A percentile compares a stretch with the other conserved stretches of the same genome.
These are phyloP conservation scores for Trichoderma polysporum DNA, from an alignment of 2,329 filamentous ascomycete species.

Conservation along the genomic window DNA sequence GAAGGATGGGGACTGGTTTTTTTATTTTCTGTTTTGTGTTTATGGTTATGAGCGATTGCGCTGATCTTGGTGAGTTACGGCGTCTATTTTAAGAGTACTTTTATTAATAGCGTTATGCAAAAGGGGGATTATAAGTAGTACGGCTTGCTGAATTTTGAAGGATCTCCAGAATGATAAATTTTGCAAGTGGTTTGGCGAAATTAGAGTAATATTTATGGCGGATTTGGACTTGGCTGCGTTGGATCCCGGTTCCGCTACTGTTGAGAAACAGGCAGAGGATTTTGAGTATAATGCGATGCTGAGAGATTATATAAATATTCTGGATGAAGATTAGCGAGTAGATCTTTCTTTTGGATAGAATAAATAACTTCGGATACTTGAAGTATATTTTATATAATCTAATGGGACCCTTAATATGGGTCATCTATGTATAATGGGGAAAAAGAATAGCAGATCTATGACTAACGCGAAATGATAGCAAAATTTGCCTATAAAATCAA, in stretches of 20 bases:
- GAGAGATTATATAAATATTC: constrained; percentile 28
- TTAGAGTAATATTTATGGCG: constrained; percentile 37
- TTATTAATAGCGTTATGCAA: constrained; percentile 38
- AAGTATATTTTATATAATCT: too few relatives aligned
- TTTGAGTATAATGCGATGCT: constrained; percentile 35
- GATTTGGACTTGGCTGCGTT: constrained; percentile 35
- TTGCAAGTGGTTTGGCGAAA: constrained; percentile 21
- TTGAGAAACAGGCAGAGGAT: constrained; percentile 33
- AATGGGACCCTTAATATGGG: too few relatives aligned
- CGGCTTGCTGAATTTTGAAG: constrained; percentile 31
- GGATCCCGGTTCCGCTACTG: constrained; percentile 33
- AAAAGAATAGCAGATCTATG: too few relatives aligned
- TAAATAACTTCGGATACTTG: too few relatives aligned
- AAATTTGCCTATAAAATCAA: too few relatives aligned
- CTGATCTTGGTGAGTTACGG: constrained; percentile 38
- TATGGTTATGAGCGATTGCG: constrained; percentile 40
- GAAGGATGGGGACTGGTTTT: constrained; percentile 33
- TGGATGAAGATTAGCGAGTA: too few relatives aligned
- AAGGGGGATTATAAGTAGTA: constrained; percentile 31
- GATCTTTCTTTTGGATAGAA: too few relatives aligned
- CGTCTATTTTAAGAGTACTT: constrained; percentile 35
- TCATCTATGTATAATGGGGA: too few relatives aligned
- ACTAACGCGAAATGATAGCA: too few relatives aligned
- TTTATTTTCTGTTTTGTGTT: constrained; percentile 41
- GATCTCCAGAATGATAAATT: constrained; percentile 28